Evolutionary conservation across 805 yeast genomes (phyloP), one percentile per base, ranked within the genome.

Genomic region (Candida jianshihensis): DNA sequence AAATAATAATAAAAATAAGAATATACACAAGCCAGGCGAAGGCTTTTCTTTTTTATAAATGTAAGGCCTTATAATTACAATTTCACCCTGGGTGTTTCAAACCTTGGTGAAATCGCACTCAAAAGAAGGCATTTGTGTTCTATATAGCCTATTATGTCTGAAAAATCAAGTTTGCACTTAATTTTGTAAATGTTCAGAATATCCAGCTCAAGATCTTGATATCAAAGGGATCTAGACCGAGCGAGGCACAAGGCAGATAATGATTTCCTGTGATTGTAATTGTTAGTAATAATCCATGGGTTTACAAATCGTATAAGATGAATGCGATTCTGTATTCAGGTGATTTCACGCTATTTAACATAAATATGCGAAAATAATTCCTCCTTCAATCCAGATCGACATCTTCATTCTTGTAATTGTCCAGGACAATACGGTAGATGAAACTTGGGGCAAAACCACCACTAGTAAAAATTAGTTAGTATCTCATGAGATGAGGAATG

Each of bases 401-500:
- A 64, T 92, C 97, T 51, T 81, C 88, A 36, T 80, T 75, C 59
- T 83, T 82, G 61, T 92, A 92, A 61, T 90, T 87, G 60, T 92
- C 98, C 65, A 89, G 75, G 16, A 92, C 95, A 37, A 92, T 83
- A 61, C 98, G 80, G 61, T 92, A 92, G 37, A 92, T 83, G 63
- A 92, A 92, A 50, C 90, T 86, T 32, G 98, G 97, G 19, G 97
- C 85, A 57, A 84, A 88, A 13, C 97, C 97, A 34, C 97, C 98
- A 39, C 53, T 49, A 26, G 4, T 6, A n/a, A 4, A 35, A 59
- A 49, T 39, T 7, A 45, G 37, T 44, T 38, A 47, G 40, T 41
- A 33, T n/a, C n/a, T n/a, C n/a, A n/a, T n/a, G n/a, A n/a, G n/a
- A n/a, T n/a, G n/a, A n/a, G n/a, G n/a, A n/a, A n/a, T n/a, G n/a